Conservation (phyloP, 352 stramenopile genomes). For the Pythium brachiatum region DNA sequence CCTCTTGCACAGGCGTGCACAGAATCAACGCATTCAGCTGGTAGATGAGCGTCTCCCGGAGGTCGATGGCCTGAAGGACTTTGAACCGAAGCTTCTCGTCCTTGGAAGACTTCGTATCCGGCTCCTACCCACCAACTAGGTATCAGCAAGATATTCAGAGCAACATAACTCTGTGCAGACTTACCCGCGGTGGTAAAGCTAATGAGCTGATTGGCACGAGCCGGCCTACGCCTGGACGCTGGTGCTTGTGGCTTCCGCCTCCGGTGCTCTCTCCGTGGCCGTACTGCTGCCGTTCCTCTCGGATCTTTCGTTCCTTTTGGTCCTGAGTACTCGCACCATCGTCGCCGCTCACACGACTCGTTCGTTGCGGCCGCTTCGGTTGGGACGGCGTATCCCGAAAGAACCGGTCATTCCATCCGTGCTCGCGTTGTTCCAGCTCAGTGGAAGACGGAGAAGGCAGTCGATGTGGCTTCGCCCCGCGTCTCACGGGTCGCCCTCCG, state of each 20-base stretch:
- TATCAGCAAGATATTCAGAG: not conserved
- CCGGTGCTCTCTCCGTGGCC: constrained; percentile 9
- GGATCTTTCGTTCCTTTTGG: constrained; percentile 49
- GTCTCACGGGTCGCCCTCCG: constrained; percentile 28
- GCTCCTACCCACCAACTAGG: constrained; percentile 12
- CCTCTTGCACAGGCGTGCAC: constrained; percentile 60
- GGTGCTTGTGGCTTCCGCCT: constrained; percentile 2
- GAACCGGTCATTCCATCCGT: constrained; percentile 78
- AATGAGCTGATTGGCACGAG: constrained; percentile 39
- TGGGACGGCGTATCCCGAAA: constrained; percentile 47
- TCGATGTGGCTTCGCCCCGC: constrained; percentile 27
- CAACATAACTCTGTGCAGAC: constrained; percentile 15
- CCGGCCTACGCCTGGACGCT: constrained; percentile 18
- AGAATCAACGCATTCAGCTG: constrained; percentile 69
- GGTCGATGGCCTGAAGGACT: constrained; percentile 62
- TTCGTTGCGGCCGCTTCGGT: constrained; percentile 39
- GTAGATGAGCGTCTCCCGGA: constrained; percentile 63
- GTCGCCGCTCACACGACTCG: constrained; percentile 14
- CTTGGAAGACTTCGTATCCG: constrained; percentile 31
- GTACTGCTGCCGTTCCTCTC: constrained; percentile 56
- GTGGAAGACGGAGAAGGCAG: constrained; percentile 42
- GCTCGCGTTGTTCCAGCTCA: constrained; percentile 58
- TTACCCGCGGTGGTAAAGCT: constrained; percentile 25
- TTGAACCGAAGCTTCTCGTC: constrained; percentile 75
- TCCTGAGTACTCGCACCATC: constrained; percentile 4